A percentile compares a stretch with the other conserved stretches of the same genome.
phyloP scores from a whole-genome alignment of 2,329 filamentous ascomycete genomes.

The Diaporthe caulivora region DNA sequence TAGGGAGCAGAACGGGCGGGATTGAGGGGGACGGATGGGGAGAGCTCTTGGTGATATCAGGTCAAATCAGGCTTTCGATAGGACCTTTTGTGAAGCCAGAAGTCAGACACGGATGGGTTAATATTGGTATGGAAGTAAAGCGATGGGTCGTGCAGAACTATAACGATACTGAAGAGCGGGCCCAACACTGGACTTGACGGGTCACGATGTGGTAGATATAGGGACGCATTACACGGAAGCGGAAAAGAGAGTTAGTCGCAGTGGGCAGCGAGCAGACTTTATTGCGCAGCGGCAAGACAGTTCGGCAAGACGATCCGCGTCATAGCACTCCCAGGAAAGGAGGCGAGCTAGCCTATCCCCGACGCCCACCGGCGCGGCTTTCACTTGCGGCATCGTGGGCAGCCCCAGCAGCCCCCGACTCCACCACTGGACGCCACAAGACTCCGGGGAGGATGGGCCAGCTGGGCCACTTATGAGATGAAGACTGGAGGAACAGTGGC shows the following conservation, averaged over 20 bases:
- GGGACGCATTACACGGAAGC: not conserved
- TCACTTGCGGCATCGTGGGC: constrained; percentile 29
- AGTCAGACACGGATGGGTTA: not conserved
- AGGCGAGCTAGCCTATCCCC: constrained; percentile 26
- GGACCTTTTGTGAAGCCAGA: no score
- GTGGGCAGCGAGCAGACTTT: constrained; percentile 19
- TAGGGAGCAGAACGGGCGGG: no score
- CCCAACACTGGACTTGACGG: not conserved
- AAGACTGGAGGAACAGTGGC: not conserved
- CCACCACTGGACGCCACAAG: constrained; percentile 2
- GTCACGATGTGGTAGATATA: not conserved
- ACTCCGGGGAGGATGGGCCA: not conserved
- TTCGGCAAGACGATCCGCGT: constrained; percentile 32
- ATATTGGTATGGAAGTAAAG: not conserved
- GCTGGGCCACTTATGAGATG: not conserved
- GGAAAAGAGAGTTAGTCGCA: not conserved
- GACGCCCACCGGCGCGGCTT: constrained; percentile 32
- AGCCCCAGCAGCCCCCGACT: not conserved
- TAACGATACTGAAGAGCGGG: not conserved
- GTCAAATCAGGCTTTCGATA: not conserved
- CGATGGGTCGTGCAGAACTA: not conserved
- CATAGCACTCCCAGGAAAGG: constrained; percentile 21
- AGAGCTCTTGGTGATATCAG: not conserved
- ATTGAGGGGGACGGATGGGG: no score
- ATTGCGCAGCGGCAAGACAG: constrained; percentile 28